Evolutionary conservation across 495 filamentous ascomycete genomes (phyloP).

Genomic region (Tuber melanosporum): DNA sequence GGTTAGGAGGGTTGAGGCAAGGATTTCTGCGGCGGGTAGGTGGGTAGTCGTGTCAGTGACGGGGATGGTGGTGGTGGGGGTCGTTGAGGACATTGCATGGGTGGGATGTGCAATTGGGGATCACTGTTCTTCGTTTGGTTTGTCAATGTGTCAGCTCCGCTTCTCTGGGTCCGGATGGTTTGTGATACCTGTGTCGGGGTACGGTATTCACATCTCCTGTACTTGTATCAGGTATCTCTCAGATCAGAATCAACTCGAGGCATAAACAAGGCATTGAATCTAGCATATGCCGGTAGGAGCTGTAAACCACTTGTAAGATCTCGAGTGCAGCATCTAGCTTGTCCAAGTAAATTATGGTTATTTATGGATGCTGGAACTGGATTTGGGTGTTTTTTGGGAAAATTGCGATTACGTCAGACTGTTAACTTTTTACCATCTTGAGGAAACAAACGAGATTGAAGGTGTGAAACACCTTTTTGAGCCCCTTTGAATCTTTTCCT

Average conservation of each 20-base stretch:
- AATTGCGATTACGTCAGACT: neutral
- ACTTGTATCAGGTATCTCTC: neutral
- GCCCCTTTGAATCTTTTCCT: neutral
- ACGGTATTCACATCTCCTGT: neutral
- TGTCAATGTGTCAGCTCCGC: neutral
- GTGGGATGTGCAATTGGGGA: neutral
- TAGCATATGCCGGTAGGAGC: neutral
- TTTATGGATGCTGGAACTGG: neutral
- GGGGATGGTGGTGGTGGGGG: neutral
- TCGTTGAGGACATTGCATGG: neutral
- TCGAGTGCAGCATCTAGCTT: neutral
- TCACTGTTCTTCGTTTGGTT: neutral
- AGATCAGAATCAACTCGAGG: neutral
- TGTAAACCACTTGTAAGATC: neutral
- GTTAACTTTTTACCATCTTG: neutral
- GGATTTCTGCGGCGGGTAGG: neutral
- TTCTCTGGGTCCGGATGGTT: neutral
- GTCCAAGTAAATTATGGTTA: neutral
- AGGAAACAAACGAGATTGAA: neutral
- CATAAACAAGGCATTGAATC: neutral
- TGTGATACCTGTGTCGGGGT: neutral
- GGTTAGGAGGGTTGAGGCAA: neutral
- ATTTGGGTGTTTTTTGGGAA: neutral
- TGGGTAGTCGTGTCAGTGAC: neutral
- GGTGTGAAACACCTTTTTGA: neutral